Conservation (phyloP, 2,329 filamentous ascomycete genomes). For the Fonsecaea nubica region DNA sequence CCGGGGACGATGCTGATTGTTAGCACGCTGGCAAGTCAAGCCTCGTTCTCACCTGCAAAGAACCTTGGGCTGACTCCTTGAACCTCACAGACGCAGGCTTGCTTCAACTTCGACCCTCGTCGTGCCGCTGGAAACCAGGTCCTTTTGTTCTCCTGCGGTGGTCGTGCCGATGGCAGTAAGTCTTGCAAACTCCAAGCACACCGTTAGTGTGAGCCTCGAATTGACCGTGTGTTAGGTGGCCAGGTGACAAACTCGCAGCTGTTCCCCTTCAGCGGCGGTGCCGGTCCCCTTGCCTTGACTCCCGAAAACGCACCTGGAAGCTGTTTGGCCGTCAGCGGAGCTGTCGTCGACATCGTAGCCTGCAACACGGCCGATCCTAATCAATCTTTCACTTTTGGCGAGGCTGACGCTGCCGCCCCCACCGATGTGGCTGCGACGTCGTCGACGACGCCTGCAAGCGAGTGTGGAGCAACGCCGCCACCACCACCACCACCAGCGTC, state of each 20-base stretch:
- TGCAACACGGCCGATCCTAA: conserved; percentile 24
- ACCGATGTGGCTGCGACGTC: not conserved
- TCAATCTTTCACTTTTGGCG: conserved; percentile 30
- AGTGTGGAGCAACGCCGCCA: too few species aligned
- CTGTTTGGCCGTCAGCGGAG: conserved; percentile 28
- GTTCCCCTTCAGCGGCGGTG: conserved; percentile 28
- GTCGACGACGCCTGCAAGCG: too few species aligned
- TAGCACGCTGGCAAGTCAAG: conserved; percentile 55
- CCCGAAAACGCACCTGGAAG: conserved; percentile 28
- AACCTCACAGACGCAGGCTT: conserved; percentile 58
- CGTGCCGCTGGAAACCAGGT: conserved; percentile 60
- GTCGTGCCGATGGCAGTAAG: conserved; percentile 61
- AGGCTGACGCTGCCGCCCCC: not conserved
- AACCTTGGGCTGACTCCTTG: not conserved
- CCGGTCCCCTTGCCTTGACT: conserved; percentile 25
- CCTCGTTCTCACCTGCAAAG: too few species aligned
- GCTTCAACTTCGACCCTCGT: conserved; percentile 64
- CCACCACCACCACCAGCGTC: not conserved
- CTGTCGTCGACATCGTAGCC: conserved; percentile 28
- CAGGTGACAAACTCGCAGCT: conserved; percentile 30
- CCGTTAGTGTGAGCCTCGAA: not conserved
- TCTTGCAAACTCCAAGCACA: conserved; percentile 8
- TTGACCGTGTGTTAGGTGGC: conserved; percentile 19
- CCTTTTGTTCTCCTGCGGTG: conserved; percentile 65
- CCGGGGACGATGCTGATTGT: conserved; percentile 59